Evolutionary conservation across 345 rosid genomes (phyloP).

Genomic region (Murraya paniculata): DNA sequence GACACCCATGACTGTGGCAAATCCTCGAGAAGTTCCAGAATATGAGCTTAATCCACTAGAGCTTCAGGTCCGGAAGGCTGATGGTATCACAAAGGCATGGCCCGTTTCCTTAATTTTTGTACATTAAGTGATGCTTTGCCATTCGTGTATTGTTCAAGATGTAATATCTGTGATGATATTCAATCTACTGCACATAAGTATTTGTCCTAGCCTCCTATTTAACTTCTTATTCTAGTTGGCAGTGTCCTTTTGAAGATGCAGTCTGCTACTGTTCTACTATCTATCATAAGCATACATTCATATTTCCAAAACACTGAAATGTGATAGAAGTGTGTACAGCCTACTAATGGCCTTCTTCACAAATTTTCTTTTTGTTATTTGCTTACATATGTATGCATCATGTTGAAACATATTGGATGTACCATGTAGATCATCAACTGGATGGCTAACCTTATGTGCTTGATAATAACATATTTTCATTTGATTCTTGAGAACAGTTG

Average conservation of each 20-base stretch:
- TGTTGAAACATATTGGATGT: neutral
- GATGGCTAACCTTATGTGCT: neutral
- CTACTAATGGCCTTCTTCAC: neutral
- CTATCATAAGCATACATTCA: too few relatives aligned
- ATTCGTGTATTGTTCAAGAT: too few relatives aligned
- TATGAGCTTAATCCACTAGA: conserved; percentile 94
- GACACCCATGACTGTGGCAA: conserved; percentile 91
- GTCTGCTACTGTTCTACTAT: too few relatives aligned
- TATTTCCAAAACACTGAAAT: neutral
- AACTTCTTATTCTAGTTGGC: too few relatives aligned
- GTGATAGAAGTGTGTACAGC: neutral
- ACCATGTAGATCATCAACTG: neutral
- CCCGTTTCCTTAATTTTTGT: conserved; percentile 10
- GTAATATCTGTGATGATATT: too few relatives aligned
- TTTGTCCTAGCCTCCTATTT: too few relatives aligned
- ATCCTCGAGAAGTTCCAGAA: conserved; percentile 91
- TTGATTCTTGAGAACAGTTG: neutral
- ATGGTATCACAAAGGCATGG: conserved; percentile 77
- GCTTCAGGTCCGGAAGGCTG: conserved; percentile 82
- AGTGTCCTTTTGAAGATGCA: too few relatives aligned
- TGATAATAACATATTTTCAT: neutral
- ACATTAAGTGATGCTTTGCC: conserved; percentile 5
- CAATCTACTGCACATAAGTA: too few relatives aligned
- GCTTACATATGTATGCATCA: neutral
- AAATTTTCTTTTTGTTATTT: neutral